Conservation (phyloP, 805 yeast genomes). For the Zygosaccharomyces siamensis region DNA sequence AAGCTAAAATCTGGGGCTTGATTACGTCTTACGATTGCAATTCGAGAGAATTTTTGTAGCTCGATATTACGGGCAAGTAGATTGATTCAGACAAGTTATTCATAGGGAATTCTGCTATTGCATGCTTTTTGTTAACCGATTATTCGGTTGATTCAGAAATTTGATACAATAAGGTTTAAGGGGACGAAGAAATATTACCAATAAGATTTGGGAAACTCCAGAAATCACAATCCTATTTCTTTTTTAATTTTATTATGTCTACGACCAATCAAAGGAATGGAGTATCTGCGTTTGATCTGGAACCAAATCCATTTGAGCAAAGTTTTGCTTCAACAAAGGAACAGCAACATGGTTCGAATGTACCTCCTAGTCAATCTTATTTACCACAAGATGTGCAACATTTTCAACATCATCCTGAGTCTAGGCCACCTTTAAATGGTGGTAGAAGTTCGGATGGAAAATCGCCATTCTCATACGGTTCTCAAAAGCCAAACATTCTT, state of each 20-base stretch:
- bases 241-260: slow-evolving; percentile 5
- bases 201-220: background rate
- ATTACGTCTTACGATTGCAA: background rate
- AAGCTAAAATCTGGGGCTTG: background rate
- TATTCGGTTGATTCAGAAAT: background rate
- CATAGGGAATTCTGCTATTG: background rate
- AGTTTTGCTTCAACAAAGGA: slow-evolving; percentile 66
- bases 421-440: slow-evolving; percentile 3
- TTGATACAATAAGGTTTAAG: background rate
- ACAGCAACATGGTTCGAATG: slow-evolving; percentile 3
- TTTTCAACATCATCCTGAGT: slow-evolving; percentile 1
- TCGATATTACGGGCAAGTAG: background rate
- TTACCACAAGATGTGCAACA: background rate
- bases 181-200: background rate
- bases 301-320: slow-evolving; percentile 93
- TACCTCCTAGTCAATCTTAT: background rate
- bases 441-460: slow-evolving; percentile 6
- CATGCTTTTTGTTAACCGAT: background rate
- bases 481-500: slow-evolving; percentile 24
- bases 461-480: slow-evolving; percentile 11
- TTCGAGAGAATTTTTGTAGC: background rate
- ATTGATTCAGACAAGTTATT: background rate
- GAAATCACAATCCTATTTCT: background rate
- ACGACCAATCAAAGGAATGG: slow-evolving; percentile 6
- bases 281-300: slow-evolving; percentile 59